Percentiles rank a stretch among this genome's conserved stretches.
These are phyloP conservation scores for Chrysopogon serrulatus DNA, from an alignment of 176 grass and related monocot genomes.

Conservation along the genomic window DNA sequence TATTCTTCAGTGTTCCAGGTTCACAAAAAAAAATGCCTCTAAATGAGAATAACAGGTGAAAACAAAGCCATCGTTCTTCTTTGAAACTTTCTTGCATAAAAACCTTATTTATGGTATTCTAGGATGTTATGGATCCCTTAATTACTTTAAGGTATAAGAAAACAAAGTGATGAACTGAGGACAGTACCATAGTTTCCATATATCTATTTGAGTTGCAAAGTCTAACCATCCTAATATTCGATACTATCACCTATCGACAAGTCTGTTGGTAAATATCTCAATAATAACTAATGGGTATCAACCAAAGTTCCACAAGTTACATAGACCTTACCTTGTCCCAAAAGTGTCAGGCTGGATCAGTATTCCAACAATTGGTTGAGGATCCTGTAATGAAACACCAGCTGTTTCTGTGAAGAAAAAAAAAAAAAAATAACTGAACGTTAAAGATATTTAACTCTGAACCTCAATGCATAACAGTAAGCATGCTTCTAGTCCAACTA, in stretches of 20 bases:
- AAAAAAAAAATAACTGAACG: slow-evolving; percentile 8
- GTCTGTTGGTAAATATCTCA: not conserved
- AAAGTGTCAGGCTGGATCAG: slow-evolving; percentile 66
- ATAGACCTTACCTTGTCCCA: slow-evolving; percentile 62
- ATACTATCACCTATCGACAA: not conserved
- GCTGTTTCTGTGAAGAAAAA: slow-evolving; percentile 44
- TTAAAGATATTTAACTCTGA: slow-evolving; percentile 6
- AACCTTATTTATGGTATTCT: not conserved
- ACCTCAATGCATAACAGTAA: not conserved
- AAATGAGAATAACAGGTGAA: slow-evolving; percentile 6
- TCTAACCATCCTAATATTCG: slow-evolving; percentile 2
- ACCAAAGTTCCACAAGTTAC: slow-evolving; percentile 4
- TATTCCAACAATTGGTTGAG: slow-evolving; percentile 91
- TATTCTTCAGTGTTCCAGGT: slow-evolving; percentile 1
- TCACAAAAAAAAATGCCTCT: not conserved
- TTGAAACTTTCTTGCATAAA: slow-evolving; percentile 11
- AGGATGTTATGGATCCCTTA: not conserved
- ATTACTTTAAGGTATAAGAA: not conserved
- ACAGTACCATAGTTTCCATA: slow-evolving; percentile 4
- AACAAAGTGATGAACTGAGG: slow-evolving; percentile 19
- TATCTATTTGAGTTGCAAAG: not conserved
- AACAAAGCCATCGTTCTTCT: slow-evolving; percentile 16
- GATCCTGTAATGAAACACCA: slow-evolving; percentile 50
- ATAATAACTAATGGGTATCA: not conserved
- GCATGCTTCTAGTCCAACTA: slow-evolving; percentile 10